phyloP scores from a whole-genome alignment of 495 filamentous ascomycete genomes.

The Hypoxylon crocopeplum region DNA sequence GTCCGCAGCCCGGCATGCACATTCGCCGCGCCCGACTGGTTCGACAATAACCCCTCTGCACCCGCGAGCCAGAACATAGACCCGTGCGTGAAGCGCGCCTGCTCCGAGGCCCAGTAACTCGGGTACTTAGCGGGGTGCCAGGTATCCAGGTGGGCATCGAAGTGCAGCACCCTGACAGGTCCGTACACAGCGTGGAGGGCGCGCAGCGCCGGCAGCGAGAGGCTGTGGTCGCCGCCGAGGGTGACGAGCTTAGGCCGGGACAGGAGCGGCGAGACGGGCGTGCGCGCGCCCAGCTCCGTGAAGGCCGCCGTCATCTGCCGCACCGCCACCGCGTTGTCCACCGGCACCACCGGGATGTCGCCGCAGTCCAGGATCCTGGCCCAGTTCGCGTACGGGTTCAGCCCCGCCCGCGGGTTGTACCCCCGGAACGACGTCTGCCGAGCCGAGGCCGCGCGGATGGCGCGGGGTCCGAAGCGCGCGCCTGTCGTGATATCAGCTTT shows the following conservation, averaged over 20 bases:
- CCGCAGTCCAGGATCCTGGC: constrained; percentile 80
- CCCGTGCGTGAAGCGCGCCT: constrained; percentile 81
- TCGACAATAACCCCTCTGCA: constrained; percentile 74
- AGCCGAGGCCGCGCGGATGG: constrained; percentile 79
- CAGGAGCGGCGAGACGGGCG: constrained; percentile 34
- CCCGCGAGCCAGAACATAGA: constrained; percentile 85
- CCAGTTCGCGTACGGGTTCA: constrained; percentile 80
- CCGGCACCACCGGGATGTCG: constrained; percentile 80
- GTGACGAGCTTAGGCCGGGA: constrained; percentile 72
- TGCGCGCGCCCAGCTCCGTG: constrained; percentile 51
- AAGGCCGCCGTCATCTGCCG: constrained; percentile 81
- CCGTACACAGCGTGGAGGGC: constrained; percentile 74
- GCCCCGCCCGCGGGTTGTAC: constrained; percentile 77
- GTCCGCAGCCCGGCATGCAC: constrained; percentile 83
- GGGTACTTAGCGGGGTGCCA: constrained; percentile 85
- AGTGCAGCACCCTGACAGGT: constrained; percentile 80
- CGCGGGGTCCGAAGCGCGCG: constrained; percentile 81
- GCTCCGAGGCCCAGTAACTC: constrained; percentile 71
- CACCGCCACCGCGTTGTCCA: constrained; percentile 78
- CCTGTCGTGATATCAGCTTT: constrained; percentile 46
- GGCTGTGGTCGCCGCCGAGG: constrained; percentile 81
- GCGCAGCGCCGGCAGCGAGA: constrained; percentile 77
- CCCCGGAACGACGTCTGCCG: constrained; percentile 74
- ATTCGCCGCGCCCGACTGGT: constrained; percentile 62
- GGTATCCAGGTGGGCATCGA: constrained; percentile 83